A percentile compares a stretch with the other conserved stretches of the same genome.
Evolutionary conservation across 1,284 basidiomycete species (phyloP).

Genomic region (Cutaneotrichosporon dermatis): DNA sequence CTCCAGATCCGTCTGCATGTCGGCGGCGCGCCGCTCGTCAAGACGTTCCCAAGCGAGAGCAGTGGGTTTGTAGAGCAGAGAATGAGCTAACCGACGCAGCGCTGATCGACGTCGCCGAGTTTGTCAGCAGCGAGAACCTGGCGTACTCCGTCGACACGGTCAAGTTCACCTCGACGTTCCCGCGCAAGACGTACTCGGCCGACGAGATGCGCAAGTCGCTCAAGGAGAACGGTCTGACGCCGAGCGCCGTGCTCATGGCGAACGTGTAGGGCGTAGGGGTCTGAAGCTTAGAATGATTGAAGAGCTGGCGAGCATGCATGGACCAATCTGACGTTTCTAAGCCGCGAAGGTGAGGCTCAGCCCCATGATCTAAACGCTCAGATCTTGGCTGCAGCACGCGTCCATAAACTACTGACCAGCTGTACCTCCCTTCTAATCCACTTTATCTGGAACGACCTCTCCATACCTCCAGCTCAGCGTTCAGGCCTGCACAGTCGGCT

Average conservation of each 20-base stretch:
- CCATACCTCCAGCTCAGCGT: not conserved
- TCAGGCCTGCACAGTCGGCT: too few species aligned
- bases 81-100: slow-evolving; percentile 51
- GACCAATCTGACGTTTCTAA: too few species aligned
- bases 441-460: not conserved
- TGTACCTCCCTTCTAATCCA: too few species aligned
- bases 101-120: slow-evolving; percentile 78
- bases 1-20: slow-evolving; percentile 73
- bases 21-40: slow-evolving; percentile 73
- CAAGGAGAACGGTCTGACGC: slow-evolving; percentile 48
- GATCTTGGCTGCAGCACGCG: too few species aligned
- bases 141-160: slow-evolving; percentile 69
- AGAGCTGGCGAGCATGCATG: too few species aligned
- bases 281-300: too few species aligned
- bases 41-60: slow-evolving; percentile 70
- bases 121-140: slow-evolving; percentile 67
- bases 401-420: too few species aligned
- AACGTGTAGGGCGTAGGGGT: slow-evolving; percentile 11
- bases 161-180: slow-evolving; percentile 71
- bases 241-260: slow-evolving; percentile 46
- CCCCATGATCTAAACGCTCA: too few species aligned
- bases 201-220: slow-evolving; percentile 45
- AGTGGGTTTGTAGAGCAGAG: slow-evolving; percentile 33
- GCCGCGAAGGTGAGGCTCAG: too few species aligned
- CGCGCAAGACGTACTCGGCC: slow-evolving; percentile 54